phyloP scores from a whole-genome alignment of 805 yeast species.

The Cyberlindnera maritima region DNA sequence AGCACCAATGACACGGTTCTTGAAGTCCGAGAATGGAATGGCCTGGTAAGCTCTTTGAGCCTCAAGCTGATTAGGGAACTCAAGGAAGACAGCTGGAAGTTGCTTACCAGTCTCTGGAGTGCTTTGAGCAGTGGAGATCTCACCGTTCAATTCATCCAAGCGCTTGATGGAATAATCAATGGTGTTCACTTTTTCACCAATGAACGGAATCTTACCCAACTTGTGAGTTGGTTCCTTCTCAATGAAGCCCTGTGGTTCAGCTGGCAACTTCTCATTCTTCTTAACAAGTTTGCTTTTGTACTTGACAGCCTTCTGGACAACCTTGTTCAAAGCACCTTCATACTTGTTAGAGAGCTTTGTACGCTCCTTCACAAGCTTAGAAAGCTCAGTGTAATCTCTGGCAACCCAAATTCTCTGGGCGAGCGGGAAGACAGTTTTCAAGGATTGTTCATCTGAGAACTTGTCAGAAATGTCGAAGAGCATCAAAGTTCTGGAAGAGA shows the following conservation, averaged over 20 bases:
- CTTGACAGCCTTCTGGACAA: conserved; percentile 57
- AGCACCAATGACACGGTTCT: conserved; percentile 50
- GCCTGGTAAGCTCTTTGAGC: conserved; percentile 88
- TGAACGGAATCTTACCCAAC: conserved; percentile 55
- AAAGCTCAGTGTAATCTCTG: conserved; percentile 57
- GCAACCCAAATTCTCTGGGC: conserved; percentile 59
- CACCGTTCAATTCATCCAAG: conserved; percentile 64
- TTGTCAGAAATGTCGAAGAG: conserved; percentile 58
- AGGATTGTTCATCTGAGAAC: conserved; percentile 43
- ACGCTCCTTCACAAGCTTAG: conserved; percentile 59
- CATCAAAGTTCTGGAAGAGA: conserved; percentile 70
- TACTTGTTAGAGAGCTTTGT: conserved; percentile 56
- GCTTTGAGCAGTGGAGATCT: conserved; percentile 47
- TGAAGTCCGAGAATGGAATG: conserved; percentile 52
- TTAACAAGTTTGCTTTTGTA: conserved; percentile 53
- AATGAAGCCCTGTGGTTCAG: conserved; percentile 63
- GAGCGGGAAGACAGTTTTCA: conserved; percentile 62
- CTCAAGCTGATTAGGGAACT: conserved; percentile 81
- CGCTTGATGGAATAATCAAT: conserved; percentile 67
- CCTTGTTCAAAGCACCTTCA: conserved; percentile 63
- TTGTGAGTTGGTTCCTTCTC: conserved; percentile 84
- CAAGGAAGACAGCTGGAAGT: conserved; percentile 57
- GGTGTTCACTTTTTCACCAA: conserved; percentile 85
- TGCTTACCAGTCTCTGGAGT: conserved; percentile 47
- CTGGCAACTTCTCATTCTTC: conserved; percentile 50